A percentile compares a stretch with the other conserved stretches of the same genome.
These are phyloP conservation scores for Stemphylium vesicarium DNA, from an alignment of 2,329 filamentous ascomycete genomes.

Conservation along the genomic window DNA sequence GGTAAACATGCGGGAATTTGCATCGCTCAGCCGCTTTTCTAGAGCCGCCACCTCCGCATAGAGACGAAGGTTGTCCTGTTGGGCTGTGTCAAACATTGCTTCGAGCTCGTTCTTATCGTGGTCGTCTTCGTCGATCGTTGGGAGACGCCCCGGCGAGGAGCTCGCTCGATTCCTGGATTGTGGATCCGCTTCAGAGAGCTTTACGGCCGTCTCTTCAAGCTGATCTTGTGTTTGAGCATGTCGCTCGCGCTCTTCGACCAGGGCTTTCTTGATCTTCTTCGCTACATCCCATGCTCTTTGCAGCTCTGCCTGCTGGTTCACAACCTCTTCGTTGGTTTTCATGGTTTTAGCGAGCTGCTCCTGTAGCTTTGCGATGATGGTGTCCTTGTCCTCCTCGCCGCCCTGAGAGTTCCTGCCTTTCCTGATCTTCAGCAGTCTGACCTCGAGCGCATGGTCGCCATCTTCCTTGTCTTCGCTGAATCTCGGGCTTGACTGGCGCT, in stretches of 20 bases:
- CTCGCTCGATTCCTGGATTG: slow-evolving; percentile 9
- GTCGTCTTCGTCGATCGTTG: slow-evolving; percentile 41
- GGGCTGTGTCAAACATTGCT: slow-evolving; percentile 44
- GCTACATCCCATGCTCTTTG: slow-evolving; percentile 42
- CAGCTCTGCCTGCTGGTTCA: slow-evolving; percentile 38
- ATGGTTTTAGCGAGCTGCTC: slow-evolving; percentile 31
- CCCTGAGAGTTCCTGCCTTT: slow-evolving; percentile 32
- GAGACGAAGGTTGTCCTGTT: slow-evolving; percentile 43
- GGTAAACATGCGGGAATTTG: slow-evolving; percentile 36
- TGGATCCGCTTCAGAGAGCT: slow-evolving; percentile 26
- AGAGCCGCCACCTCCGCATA: slow-evolving; percentile 36
- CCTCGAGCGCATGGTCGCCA: slow-evolving; percentile 40
- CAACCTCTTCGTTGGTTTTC: slow-evolving; percentile 29
- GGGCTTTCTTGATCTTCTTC: slow-evolving; percentile 34
- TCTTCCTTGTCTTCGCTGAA: slow-evolving; percentile 20
- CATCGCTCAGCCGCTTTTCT: slow-evolving; percentile 39
- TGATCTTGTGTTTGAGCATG: slow-evolving; percentile 37
- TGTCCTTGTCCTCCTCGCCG: slow-evolving; percentile 32
- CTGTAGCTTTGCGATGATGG: slow-evolving; percentile 37
- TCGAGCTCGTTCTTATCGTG: slow-evolving; percentile 43
- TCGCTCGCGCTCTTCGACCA: slow-evolving; percentile 36
- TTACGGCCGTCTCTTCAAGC: slow-evolving; percentile 28
- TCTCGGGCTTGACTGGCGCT: slow-evolving; percentile 27
- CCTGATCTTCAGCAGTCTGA: slow-evolving; percentile 38
- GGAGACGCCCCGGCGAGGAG: slow-evolving; percentile 24